phyloP scores from a whole-genome alignment of 2,329 filamentous ascomycete species.

The Exophiala spinifera region DNA sequence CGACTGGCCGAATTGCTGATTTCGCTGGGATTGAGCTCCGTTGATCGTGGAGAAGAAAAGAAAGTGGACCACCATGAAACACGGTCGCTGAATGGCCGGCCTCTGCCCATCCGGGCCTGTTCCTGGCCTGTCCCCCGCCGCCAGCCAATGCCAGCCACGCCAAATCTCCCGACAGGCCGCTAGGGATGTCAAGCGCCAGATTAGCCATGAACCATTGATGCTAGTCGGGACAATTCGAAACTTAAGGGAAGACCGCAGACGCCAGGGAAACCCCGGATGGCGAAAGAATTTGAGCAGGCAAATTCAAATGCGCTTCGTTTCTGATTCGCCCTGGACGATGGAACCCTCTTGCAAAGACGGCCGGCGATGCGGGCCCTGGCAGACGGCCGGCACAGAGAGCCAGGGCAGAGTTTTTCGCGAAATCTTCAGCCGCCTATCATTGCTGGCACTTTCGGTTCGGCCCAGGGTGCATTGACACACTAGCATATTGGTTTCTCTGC shows the following conservation, averaged over 20 bases:
- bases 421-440: conserved; percentile 4
- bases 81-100: conserved; percentile 7
- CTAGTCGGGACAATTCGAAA: conserved; percentile 20
- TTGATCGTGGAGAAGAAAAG: conserved; percentile 10
- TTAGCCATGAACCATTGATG: conserved; percentile 6
- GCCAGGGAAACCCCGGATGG: conserved; percentile 9
- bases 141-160: conserved; percentile 18
- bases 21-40: conserved; percentile 11
- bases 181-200: conserved; percentile 15
- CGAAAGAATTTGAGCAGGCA: conserved; percentile 2
- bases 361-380: conserved; percentile 10
- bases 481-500: background rate
- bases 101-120: background rate
- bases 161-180: conserved; percentile 24
- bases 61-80: conserved; percentile 6
- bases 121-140: conserved; percentile 10
- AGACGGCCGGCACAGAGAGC: background rate
- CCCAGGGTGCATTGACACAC: conserved; percentile 3
- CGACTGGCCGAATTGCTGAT: conserved; percentile 16
- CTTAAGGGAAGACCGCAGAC: conserved; percentile 19
- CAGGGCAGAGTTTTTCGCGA: conserved; percentile 3
- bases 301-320: conserved; percentile 11
- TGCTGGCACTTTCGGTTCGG: conserved; percentile 11
- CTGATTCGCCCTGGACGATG: conserved; percentile 6
- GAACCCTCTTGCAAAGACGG: background rate